Conservation (phyloP, 805 yeast genomes). For the Dipodascopsis uninucleata region DNA sequence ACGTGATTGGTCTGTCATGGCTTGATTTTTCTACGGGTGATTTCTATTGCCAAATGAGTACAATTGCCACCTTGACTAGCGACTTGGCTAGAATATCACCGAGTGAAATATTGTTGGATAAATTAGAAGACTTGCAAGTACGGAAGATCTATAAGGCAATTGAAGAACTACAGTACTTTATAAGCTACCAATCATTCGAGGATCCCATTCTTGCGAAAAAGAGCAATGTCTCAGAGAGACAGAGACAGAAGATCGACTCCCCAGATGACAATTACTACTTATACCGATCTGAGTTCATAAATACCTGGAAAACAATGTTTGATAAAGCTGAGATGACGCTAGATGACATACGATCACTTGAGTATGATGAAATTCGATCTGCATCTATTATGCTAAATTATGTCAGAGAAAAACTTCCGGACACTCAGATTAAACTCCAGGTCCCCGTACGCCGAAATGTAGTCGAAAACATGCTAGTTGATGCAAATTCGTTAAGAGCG, state of each 20-base stretch:
- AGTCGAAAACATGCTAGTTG: slow-evolving; percentile 64
- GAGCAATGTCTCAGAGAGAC: too few species aligned
- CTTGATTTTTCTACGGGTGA: slow-evolving; percentile 83
- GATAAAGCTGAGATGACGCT: slow-evolving; percentile 29
- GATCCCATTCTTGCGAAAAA: too few species aligned
- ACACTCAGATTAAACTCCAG: slow-evolving; percentile 56
- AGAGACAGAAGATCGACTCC: too few species aligned
- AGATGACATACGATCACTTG: slow-evolving; percentile 37
- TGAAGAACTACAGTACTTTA: slow-evolving; percentile 38
- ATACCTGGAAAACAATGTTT: slow-evolving; percentile 14
- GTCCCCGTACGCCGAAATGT: slow-evolving; percentile 59
- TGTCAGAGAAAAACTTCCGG: slow-evolving; percentile 69
- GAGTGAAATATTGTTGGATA: slow-evolving; percentile 60
- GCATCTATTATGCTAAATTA: slow-evolving; percentile 64
- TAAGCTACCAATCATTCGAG: slow-evolving; percentile 40
- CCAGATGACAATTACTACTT: too few species aligned
- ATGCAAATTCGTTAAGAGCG: slow-evolving; percentile 71
- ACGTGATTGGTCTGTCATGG: slow-evolving; percentile 78
- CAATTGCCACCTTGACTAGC: slow-evolving; percentile 57
- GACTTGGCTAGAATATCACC: slow-evolving; percentile 78
- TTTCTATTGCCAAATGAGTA: slow-evolving; percentile 63
- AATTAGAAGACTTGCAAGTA: slow-evolving; percentile 1
- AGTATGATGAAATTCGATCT: slow-evolving; percentile 54
- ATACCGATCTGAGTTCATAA: slow-evolving; percentile 3
- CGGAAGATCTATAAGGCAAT: slow-evolving; percentile 8